Evolutionary conservation across 768 basidiomycete genomes (phyloP), one percentile per base, ranked within the genome.

Genomic region (Hydnum rufescens): DNA sequence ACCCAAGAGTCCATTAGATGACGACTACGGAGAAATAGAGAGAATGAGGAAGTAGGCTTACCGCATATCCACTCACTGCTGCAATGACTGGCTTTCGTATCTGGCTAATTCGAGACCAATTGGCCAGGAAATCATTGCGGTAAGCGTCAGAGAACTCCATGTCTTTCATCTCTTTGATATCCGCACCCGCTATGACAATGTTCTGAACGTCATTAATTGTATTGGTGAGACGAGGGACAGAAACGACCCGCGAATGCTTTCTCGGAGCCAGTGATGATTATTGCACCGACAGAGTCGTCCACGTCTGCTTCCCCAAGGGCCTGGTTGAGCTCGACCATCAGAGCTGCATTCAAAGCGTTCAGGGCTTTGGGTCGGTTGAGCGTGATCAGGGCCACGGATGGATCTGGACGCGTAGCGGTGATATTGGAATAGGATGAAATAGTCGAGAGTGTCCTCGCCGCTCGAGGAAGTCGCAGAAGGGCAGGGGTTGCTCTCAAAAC

Each of bases 81-180:
- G 89, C 93, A 53, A 99, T 85, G 63, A 96, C 79, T 13, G 93
- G 93, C 65, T 97, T 99, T 59, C 80, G 75, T 55, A 92, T 74
- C 29, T 66, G 69, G 13, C 74, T 71, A 58, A 96, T 68, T 48
- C 74, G 66, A 4, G 75, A 71, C 93, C 95, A 99, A 61, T 81
- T 60, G 3, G 63, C 74, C 52, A 97, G 71, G 67, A 92, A 96
- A 62, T 80, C 80, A 64, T 71, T 75, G 63, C 77, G 76, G 72
- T 87, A 96, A 1, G 79, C 88, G 54, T 92, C 85, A n/a, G 82
- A 70, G 61, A 79, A 95, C 54, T 78, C 69, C 67, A 90, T 90
- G 68, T 92, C 86, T 66, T 89, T 90, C 93, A 97, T 97, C 67
- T 97, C 90, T 69, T 95, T 96, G 67, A 99, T 96, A 66, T 99